These are phyloP conservation scores for Tetracladium marchalianum DNA, from an alignment of 495 filamentous ascomycete genomes.

Conservation along the genomic window DNA sequence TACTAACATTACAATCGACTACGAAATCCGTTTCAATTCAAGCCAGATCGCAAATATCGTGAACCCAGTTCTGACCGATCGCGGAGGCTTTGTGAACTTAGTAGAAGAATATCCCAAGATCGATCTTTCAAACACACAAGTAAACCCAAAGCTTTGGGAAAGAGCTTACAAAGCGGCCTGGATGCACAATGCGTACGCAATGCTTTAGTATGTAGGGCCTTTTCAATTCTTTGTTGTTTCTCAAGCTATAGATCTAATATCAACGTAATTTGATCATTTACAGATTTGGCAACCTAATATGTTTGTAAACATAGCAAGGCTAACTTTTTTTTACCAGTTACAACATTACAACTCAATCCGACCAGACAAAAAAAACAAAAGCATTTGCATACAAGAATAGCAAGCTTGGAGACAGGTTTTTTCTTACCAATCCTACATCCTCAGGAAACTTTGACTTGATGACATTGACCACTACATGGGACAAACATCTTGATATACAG, in stretches of 20 bases:
- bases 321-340: not conserved
- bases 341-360: conserved; percentile 1
- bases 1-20: conserved; percentile 34
- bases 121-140: conserved; percentile 18
- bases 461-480: not conserved
- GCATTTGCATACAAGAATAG: conserved; percentile 29
- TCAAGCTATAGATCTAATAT: no score
- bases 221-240: no score
- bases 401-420: conserved; percentile 19
- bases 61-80: conserved; percentile 26
- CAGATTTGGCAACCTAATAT: no score
- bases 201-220: not conserved
- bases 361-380: not conserved
- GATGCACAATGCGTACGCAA: conserved; percentile 25
- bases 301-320: no score
- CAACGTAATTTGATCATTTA: no score
- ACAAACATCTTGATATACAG: not conserved
- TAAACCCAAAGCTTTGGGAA: conserved; percentile 20
- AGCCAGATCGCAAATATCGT: not conserved
- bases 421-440: conserved; percentile 1
- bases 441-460: not conserved
- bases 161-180: conserved; percentile 34
- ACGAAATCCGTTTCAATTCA: conserved; percentile 7
- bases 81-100: conserved; percentile 30
- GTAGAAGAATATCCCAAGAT: conserved; percentile 18